A percentile compares a stretch with the other conserved stretches of the same genome.
phyloP scores from a whole-genome alignment of 2,329 filamentous ascomycete species.

The Thelonectria blattea region DNA sequence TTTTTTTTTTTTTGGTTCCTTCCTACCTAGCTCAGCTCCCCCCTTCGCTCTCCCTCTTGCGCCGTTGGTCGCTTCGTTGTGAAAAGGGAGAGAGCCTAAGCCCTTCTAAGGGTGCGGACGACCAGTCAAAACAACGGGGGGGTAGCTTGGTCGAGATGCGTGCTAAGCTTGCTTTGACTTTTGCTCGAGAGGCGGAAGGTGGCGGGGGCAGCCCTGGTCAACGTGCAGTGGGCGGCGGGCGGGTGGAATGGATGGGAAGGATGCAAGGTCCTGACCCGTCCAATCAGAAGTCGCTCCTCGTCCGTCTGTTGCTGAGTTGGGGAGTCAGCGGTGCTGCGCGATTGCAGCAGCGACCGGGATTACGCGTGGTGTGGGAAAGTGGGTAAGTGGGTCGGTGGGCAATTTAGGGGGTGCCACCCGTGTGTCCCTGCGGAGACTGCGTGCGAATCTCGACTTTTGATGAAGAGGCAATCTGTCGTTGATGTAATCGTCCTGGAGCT shows the following conservation, averaged over 20 bases:
- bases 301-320: slow-evolving; percentile 39
- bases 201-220: slow-evolving; percentile 17
- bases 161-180: slow-evolving; percentile 15
- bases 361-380: slow-evolving; percentile 31
- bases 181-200: slow-evolving; percentile 2
- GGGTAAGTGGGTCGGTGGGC: slow-evolving; percentile 1
- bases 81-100: neutral
- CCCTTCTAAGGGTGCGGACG: slow-evolving; percentile 4
- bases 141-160: slow-evolving; percentile 8
- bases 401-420: slow-evolving; percentile 1
- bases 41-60: neutral
- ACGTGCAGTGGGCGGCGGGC: slow-evolving; percentile 14
- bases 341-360: slow-evolving; percentile 26
- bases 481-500: slow-evolving; percentile 15
- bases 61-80: neutral
- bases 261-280: slow-evolving; percentile 30
- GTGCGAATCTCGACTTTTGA: slow-evolving; percentile 16
- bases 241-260: slow-evolving; percentile 27
- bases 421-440: neutral
- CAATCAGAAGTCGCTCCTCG: slow-evolving; percentile 32
- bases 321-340: slow-evolving; percentile 33
- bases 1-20: slow-evolving; percentile 5
- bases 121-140: neutral
- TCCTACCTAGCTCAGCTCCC: neutral
- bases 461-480: slow-evolving; percentile 5